Conservation (phyloP, 164 flowering plant genomes). For the Platanus orientalis region DNA sequence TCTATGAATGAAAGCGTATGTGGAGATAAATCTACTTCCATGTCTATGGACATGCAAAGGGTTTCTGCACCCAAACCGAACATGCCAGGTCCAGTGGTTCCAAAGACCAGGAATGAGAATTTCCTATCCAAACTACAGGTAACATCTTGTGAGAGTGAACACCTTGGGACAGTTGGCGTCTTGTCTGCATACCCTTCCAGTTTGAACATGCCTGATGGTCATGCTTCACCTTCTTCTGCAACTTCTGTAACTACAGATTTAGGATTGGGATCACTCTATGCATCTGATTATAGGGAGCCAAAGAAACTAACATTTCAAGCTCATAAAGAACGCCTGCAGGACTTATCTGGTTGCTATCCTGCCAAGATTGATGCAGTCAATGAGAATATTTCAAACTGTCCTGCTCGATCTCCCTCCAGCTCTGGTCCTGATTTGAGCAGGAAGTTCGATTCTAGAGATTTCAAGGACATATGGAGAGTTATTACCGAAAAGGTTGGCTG, state of each 20-base stretch:
- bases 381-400: constrained; percentile 16
- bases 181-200: constrained; percentile 17
- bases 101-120: constrained; percentile 24
- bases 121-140: constrained; percentile 19
- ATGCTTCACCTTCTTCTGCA: constrained; percentile 35
- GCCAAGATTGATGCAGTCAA: constrained; percentile 18
- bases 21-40: constrained; percentile 21
- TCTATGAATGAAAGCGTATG: constrained; percentile 20
- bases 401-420: constrained; percentile 26
- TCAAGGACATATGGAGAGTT: constrained; percentile 45
- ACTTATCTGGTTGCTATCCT: constrained; percentile 23
- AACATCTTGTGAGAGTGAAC: constrained; percentile 25
- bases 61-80: constrained; percentile 7
- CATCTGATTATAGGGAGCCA: constrained; percentile 19
- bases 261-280: constrained; percentile 42
- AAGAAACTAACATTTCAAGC: constrained; percentile 17
- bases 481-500: constrained; percentile 51
- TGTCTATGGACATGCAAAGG: constrained; percentile 20
- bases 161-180: constrained; percentile 20
- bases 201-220: constrained; percentile 15
- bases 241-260: constrained; percentile 66
- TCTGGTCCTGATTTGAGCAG: constrained; percentile 22
- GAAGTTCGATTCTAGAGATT: constrained; percentile 36
- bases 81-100: constrained; percentile 13
- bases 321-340: constrained; percentile 17